phyloP scores from a whole-genome alignment of 1,284 basidiomycete genomes.

The Leccinum subspadiceum region DNA sequence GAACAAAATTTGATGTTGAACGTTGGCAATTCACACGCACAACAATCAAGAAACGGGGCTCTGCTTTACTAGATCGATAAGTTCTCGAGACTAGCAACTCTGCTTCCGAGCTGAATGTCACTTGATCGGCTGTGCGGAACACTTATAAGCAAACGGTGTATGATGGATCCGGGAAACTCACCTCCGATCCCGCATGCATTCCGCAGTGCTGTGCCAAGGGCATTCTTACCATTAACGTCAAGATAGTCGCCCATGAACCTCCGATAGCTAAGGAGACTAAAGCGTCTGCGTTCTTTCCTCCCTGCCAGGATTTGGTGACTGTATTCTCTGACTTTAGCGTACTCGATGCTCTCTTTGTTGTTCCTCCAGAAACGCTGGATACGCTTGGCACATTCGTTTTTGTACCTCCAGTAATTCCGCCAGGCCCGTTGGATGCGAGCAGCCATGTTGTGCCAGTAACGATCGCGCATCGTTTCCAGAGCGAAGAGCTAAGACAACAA shows the following conservation, averaged over 20 bases:
- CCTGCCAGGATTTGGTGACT: conserved; percentile 91
- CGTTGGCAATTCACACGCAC: conserved; percentile 49
- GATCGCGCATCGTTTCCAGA: conserved; percentile 96
- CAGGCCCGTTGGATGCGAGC: conserved; percentile 94
- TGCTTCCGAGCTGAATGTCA: conserved; percentile 83
- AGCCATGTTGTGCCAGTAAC: conserved; percentile 99
- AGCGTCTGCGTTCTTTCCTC: conserved; percentile 92
- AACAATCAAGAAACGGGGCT: conserved; percentile 88
- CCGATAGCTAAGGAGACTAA: conserved; percentile 91
- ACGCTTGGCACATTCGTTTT: conserved; percentile 90
- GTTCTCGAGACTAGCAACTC: conserved; percentile 89
- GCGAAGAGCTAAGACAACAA: conserved; percentile 77
- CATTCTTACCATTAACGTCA: conserved; percentile 80
- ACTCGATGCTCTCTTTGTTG: conserved; percentile 92
- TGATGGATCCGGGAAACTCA: conserved; percentile 39
- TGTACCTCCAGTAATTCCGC: conserved; percentile 94
- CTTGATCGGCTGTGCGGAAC: conserved; percentile 57
- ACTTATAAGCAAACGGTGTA: conserved; percentile 5
- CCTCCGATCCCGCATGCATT: conserved; percentile 74
- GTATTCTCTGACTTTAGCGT: conserved; percentile 88
- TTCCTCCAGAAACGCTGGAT: conserved; percentile 99
- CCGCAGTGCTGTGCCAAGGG: conserved; percentile 79
- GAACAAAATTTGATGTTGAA: conserved; percentile 4
- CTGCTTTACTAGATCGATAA: conserved; percentile 92
- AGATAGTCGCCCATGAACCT: conserved; percentile 98